These are phyloP conservation scores for Clohesyomyces aquaticus DNA, from an alignment of 495 filamentous ascomycete genomes.

Conservation along the genomic window DNA sequence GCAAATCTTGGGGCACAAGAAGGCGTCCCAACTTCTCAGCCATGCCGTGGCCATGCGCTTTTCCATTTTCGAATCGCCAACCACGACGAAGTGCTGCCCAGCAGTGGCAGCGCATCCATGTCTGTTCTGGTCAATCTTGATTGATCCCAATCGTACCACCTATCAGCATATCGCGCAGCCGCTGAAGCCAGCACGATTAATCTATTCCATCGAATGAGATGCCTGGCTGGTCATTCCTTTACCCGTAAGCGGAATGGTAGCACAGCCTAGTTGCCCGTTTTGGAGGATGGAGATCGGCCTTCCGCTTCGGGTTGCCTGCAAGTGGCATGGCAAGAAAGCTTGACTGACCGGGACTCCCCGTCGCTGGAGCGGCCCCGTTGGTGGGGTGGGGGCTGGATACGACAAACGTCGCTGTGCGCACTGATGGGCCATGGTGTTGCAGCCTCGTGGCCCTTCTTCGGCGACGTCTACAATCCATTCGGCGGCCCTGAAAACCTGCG, in stretches of 20 bases:
- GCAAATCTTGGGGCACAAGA: too few species aligned
- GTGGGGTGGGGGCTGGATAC: not conserved
- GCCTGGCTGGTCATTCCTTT: not conserved
- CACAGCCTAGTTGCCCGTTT: not conserved
- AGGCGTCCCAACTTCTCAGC: too few species aligned
- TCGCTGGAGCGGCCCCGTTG: not conserved
- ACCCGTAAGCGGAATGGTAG: not conserved
- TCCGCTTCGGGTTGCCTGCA: not conserved
- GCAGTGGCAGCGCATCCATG: too few species aligned
- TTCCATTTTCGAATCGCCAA: too few species aligned
- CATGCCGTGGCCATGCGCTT: too few species aligned
- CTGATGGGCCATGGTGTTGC: too few species aligned
- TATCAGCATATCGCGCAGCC: not conserved
- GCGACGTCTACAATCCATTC: not conserved
- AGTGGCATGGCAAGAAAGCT: not conserved
- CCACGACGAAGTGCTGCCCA: too few species aligned
- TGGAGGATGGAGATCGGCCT: not conserved
- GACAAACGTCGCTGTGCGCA: not conserved
- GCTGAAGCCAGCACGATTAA: not conserved
- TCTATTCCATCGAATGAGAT: not conserved
- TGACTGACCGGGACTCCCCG: not conserved
- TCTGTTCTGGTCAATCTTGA: too few species aligned
- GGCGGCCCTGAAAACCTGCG: not conserved
- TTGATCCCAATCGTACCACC: too few species aligned
- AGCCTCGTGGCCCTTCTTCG: not conserved